Base-by-base conservation (phyloP, 2,329 filamentous ascomycete species). In the Cercospora sojina region DNA sequence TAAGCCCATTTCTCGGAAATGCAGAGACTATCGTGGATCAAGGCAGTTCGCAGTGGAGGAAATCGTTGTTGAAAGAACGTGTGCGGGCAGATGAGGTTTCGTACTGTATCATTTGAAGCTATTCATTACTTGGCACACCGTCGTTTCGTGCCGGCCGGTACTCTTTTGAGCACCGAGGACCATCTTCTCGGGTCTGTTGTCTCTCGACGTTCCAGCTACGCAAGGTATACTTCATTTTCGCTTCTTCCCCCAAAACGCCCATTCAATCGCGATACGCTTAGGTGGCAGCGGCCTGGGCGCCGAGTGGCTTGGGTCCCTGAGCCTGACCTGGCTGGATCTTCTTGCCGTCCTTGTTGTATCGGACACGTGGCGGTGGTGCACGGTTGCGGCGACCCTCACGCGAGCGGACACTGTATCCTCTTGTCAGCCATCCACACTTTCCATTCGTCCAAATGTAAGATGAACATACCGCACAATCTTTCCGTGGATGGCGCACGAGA, bases 331-430 rank as follows among this genome's bases (percentile, higher is more conserved):
- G 93, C 83, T 90, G 90, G 82, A 99, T 90, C 91, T 99, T 99
- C 93, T 99, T 99, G 88, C 93, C 94, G 81, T 99, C 95, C 91
- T 98, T 97, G 91, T 99, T 99, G 92, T 96, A 99, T 80, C 95
- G 88, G 79, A 99, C 93, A 82, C 95, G 90, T 80, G 95, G 95
- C 77, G 95, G 95, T 79, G 95, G 96, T 79, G 94, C 94, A 83
- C 95, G 92, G 92, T 99, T 99, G 85, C 95, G 95, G 83, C 95
- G 94, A 79, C 96, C 95, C 81, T 91, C 93, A 77, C 91, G 89
- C 76, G 95, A 99, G 80, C 95, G 95, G 83, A 99, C 95, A 90
- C 95, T 98, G 78, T 75, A 5, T 20, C 25, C 47, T 49, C 60
- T 13, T 12, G 60, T 62, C 47, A 62, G 49, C 60, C 43, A 4